Base-by-base conservation (phyloP, 2,329 filamentous ascomycete species). In the Arthrobotrys iridis region DNA sequence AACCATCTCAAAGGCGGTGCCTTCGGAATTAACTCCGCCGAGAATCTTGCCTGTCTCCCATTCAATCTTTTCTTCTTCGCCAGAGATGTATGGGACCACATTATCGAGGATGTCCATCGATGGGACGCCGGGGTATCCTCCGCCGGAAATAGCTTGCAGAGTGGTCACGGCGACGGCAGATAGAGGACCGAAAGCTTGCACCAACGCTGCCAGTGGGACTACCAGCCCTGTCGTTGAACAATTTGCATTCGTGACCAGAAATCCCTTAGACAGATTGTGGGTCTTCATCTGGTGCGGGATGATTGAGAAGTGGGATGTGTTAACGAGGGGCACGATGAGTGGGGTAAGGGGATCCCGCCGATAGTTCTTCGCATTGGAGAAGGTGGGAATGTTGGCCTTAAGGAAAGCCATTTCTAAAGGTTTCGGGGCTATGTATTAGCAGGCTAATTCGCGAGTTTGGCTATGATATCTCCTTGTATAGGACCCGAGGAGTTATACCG, bases 361-460 rank as follows among this genome's bases (percentile, higher is more conserved):
- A 87, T 97, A 93, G 87, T 97, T 98, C 84, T 97, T 97, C 59
- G 95, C 93, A 83, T 98, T 99, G 80, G 93, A 97, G 85, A 99
- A 98, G 82, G 97, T 91, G 80, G 92, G 89, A 59, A 97, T 88
- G 81, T 97, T 90, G 76, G 93, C 90, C 81, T 90, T 91, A 80
- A 96, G 87, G 83, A 98, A 98, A 79, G 91, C 91, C 87, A 92
- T 92, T 83, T 98, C 93, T 93, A 79, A 48, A 67, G 7, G 2
- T 22, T 28, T 22, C 3, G 33, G 28, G 15, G 41, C 8, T 24
- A 3, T 2, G 3, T 6, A 37, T n/a, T 58, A 67, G 48, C 40
- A 62, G 78, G 35, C 13, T 8, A 18, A 6, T 18, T 24, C 4
- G 4, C 10, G 11, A 78, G 72, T 76, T 48, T 7, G 22, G 22